phyloP scores from a whole-genome alignment of 2,329 filamentous ascomycete species.

The Fusarium protoensiforme region DNA sequence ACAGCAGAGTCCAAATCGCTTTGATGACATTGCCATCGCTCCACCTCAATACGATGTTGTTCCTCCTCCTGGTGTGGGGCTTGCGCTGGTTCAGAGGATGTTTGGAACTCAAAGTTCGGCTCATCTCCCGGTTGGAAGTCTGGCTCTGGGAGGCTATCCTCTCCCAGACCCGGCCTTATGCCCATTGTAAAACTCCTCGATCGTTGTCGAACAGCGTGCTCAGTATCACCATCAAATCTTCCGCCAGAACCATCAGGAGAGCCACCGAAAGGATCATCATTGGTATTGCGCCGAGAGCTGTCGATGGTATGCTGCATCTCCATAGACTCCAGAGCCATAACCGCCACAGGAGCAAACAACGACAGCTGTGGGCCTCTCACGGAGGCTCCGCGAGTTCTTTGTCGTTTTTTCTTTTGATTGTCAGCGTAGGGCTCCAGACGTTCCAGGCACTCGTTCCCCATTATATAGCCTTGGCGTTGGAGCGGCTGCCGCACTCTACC shows the following conservation, averaged over 20 bases:
- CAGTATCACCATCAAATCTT: background rate
- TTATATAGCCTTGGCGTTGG: background rate
- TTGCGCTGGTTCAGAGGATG: background rate
- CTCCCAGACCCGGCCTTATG: background rate
- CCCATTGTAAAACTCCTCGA: background rate
- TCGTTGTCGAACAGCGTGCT: background rate
- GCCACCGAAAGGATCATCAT: background rate
- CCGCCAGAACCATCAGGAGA: background rate
- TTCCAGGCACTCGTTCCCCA: background rate
- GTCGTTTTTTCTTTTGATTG: background rate
- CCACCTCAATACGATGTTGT: background rate
- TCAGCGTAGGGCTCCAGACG: background rate
- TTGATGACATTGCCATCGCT: background rate
- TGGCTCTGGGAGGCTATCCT: background rate
- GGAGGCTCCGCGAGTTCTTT: background rate
- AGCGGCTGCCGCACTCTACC: background rate
- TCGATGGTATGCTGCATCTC: background rate
- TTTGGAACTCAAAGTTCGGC: background rate
- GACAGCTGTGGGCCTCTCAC: too few relatives aligned
- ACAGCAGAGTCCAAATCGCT: background rate
- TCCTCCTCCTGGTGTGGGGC: background rate
- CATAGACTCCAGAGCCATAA: background rate
- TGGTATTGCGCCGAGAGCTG: background rate
- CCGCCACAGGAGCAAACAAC: background rate
- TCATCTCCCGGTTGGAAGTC: background rate